phyloP scores from a whole-genome alignment of 1,284 basidiomycete species.

The Trichosporon ovoides region DNA sequence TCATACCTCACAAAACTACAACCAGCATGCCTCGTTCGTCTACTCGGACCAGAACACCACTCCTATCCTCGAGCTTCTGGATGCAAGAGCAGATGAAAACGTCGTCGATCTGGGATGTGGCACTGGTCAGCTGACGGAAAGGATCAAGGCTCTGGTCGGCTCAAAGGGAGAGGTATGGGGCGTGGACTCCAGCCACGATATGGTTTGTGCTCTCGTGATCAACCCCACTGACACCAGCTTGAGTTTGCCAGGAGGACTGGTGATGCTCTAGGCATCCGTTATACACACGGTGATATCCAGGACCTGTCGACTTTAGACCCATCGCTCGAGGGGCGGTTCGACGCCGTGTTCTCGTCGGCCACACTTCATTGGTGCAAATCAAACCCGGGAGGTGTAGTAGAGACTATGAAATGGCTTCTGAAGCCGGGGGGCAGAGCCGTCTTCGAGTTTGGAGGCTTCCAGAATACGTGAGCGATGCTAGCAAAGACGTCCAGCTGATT shows the following conservation, averaged over 20 bases:
- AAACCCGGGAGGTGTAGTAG: conserved; percentile 62
- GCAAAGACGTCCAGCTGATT: background rate
- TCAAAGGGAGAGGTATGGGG: conserved; percentile 59
- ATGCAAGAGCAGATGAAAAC: conserved; percentile 59
- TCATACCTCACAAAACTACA: conserved; percentile 40
- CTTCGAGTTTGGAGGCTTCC: conserved; percentile 69
- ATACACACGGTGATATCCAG: conserved; percentile 40
- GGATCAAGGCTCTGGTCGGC: conserved; percentile 57
- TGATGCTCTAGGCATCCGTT: conserved; percentile 55
- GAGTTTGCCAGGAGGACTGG: conserved; percentile 55
- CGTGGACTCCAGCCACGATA: conserved; percentile 63
- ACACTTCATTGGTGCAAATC: conserved; percentile 77
- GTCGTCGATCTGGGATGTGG: conserved; percentile 79
- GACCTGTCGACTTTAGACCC: conserved; percentile 18
- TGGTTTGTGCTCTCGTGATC: conserved; percentile 54
- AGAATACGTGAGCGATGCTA: conserved; percentile 30
- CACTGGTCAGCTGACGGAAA: conserved; percentile 65
- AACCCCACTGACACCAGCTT: conserved; percentile 51
- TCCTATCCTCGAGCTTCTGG: conserved; percentile 61
- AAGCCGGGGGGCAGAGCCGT: conserved; percentile 65
- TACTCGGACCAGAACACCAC: conserved; percentile 63
- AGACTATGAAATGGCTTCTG: conserved; percentile 57
- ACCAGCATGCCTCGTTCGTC: conserved; percentile 57
- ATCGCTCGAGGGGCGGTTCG: conserved; percentile 34
- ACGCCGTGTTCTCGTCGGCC: conserved; percentile 68